Conservation (phyloP, 2,329 filamentous ascomycete species). For the Aspergillus thermomutatus region DNA sequence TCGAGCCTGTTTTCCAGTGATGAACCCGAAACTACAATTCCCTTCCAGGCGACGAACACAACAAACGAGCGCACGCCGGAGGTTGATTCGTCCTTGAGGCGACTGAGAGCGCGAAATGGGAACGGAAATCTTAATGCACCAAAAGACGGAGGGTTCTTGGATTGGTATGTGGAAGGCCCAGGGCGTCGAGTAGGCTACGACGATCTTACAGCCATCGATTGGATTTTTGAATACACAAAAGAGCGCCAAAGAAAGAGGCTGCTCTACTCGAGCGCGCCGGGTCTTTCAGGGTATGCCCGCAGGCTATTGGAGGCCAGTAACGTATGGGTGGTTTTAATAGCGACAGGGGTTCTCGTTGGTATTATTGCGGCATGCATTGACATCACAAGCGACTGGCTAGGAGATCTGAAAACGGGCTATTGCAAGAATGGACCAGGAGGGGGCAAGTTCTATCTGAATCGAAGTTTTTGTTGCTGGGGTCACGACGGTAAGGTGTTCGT, state of each 20-base stretch:
- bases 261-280: slow-evolving; percentile 65
- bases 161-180: slow-evolving; percentile 89
- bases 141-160: slow-evolving; percentile 47
- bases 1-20: slow-evolving; percentile 37
- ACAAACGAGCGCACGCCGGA: slow-evolving; percentile 25
- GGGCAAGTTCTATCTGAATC: slow-evolving; percentile 86
- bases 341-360: slow-evolving; percentile 81
- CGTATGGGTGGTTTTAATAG: slow-evolving; percentile 83
- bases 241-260: slow-evolving; percentile 84
- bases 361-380: slow-evolving; percentile 84
- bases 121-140: slow-evolving; percentile 25
- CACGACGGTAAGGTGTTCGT: slow-evolving; percentile 58
- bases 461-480: slow-evolving; percentile 88
- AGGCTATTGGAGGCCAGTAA: slow-evolving; percentile 80
- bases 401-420: slow-evolving; percentile 85
- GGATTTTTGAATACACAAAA: slow-evolving; percentile 98
- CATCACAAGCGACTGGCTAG: slow-evolving; percentile 87
- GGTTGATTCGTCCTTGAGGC: slow-evolving; percentile 23
- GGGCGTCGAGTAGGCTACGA: slow-evolving; percentile 91
- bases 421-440: slow-evolving; percentile 75
- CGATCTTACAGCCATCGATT: slow-evolving; percentile 95
- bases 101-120: slow-evolving; percentile 17
- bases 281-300: slow-evolving; percentile 68
- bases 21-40: slow-evolving; percentile 20
- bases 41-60: slow-evolving; percentile 22